A percentile compares a stretch with the other conserved stretches of the same genome.
Conservation (phyloP, 805 yeast species). For the Jamesozyma rosinii region DNA sequence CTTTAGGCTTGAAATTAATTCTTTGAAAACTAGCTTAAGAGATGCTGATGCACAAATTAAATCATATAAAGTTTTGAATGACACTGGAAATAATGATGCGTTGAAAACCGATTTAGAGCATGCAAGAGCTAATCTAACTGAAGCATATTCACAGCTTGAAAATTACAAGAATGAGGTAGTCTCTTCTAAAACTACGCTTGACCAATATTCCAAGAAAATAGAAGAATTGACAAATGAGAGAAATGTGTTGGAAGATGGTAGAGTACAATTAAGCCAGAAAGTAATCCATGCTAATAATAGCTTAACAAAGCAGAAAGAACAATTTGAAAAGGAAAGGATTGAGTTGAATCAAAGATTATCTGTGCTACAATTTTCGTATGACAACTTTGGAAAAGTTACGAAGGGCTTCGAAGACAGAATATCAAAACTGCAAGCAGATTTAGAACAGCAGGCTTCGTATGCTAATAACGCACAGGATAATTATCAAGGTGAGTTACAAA, state of each 20-base stretch:
- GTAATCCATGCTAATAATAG: constrained; percentile 28
- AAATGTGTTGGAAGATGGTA: constrained; percentile 12
- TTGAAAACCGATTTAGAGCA: constrained; percentile 37
- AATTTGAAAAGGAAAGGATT: constrained; percentile 18
- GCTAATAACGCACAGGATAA: constrained; percentile 43
- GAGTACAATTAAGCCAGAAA: constrained; percentile 26
- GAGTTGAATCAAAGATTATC: constrained; percentile 23
- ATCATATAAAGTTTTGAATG: constrained; percentile 23
- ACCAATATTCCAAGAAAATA: constrained; percentile 16
- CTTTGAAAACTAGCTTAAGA: constrained; percentile 22
- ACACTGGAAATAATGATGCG: constrained; percentile 14
- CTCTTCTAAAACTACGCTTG: constrained; percentile 59
- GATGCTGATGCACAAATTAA: constrained; percentile 18
- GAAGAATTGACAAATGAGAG: constrained; percentile 16
- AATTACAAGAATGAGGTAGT: constrained; percentile 54
- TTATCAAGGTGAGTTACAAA: constrained; percentile 46
- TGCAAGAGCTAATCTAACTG: constrained; percentile 45
- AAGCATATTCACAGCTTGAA: constrained; percentile 48
- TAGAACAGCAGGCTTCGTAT: constrained; percentile 38
- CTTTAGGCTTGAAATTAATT: constrained; percentile 9
- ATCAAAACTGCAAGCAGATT: constrained; percentile 29
- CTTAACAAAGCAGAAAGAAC: constrained; percentile 20
- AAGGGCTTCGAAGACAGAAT: constrained; percentile 27
- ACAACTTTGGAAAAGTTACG: constrained; percentile 14
- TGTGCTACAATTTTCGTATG: constrained; percentile 22